Evolutionary conservation across 2,329 filamentous ascomycete genomes (phyloP).

Genomic region (Ciborinia camelliae): DNA sequence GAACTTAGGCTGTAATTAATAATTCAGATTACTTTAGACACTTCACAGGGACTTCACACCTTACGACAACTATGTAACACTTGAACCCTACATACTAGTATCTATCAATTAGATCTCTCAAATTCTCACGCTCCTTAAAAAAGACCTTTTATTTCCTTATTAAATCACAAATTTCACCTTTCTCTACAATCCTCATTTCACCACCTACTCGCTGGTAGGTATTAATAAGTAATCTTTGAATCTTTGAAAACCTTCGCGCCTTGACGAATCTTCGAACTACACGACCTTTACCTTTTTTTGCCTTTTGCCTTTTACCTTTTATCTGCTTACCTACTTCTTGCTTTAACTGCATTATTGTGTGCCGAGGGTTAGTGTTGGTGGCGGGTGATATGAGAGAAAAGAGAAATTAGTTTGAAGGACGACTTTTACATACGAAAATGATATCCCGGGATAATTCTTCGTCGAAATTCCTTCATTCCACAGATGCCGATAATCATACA

Average conservation of each 20-base stretch:
- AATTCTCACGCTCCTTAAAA: slow-evolving; percentile 18
- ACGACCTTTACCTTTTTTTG: background rate
- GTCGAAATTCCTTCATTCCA: slow-evolving; percentile 20
- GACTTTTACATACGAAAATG: slow-evolving; percentile 23
- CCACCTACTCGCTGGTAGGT: background rate
- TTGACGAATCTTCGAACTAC: slow-evolving; percentile 1
- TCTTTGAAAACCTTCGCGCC: no score
- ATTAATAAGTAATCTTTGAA: background rate
- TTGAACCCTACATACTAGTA: slow-evolving; percentile 13
- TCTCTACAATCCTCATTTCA: background rate
- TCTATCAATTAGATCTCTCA: slow-evolving; percentile 7
- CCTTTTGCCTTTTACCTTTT: no score
- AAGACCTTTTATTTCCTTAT: background rate
- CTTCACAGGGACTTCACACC: no score
- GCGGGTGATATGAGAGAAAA: slow-evolving; percentile 1
- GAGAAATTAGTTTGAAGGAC: background rate
- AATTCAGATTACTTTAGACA: no score
- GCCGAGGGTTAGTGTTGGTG: background rate
- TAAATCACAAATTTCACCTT: background rate
- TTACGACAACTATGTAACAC: slow-evolving; percentile 12
- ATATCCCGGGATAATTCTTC: slow-evolving; percentile 29
- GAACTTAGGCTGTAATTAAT: no score
- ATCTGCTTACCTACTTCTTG: no score
- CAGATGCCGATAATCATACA: slow-evolving; percentile 23
- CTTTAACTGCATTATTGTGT: background rate